Evolutionary conservation across 768 basidiomycete genomes (phyloP).

Genomic region (Amanita molliuscula): DNA sequence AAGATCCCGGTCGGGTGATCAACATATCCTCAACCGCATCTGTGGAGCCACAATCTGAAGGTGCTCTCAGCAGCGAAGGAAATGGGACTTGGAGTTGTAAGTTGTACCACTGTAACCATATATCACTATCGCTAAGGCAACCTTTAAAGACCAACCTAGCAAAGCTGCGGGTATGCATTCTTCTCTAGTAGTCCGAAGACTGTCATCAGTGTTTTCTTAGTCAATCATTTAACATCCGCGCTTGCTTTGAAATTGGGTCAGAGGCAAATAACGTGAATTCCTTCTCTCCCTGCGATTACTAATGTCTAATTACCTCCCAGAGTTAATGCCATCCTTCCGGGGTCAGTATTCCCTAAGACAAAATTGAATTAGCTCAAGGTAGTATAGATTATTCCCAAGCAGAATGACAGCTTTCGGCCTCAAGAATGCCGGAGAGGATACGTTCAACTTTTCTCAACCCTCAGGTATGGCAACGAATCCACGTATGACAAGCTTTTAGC

Average conservation of each 20-base stretch:
- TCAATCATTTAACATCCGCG: constrained; percentile 70
- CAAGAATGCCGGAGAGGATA: constrained; percentile 41
- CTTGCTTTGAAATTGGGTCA: constrained; percentile 57
- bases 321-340: constrained; percentile 79
- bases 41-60: constrained; percentile 41
- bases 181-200: neutral
- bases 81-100: constrained; percentile 73
- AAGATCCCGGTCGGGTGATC: constrained; percentile 67
- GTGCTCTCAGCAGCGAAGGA: constrained; percentile 38
- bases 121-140: constrained; percentile 2
- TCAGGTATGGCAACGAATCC: constrained; percentile 34
- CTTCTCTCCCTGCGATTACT: constrained; percentile 2
- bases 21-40: constrained; percentile 73
- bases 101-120: constrained; percentile 19
- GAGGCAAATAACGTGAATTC: constrained; percentile 53
- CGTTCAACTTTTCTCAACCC: constrained; percentile 45
- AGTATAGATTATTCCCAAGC: constrained; percentile 60
- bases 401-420: constrained; percentile 78
- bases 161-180: constrained; percentile 59
- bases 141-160: constrained; percentile 54
- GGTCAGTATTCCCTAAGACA: constrained; percentile 30
- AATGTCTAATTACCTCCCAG: constrained; percentile 21
- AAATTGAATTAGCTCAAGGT: neutral
- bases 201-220: constrained; percentile 17
- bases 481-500: neutral